These are phyloP conservation scores for Xanthoceras sorbifolium DNA, from an alignment of 345 rosid genomes.

Conservation along the genomic window DNA sequence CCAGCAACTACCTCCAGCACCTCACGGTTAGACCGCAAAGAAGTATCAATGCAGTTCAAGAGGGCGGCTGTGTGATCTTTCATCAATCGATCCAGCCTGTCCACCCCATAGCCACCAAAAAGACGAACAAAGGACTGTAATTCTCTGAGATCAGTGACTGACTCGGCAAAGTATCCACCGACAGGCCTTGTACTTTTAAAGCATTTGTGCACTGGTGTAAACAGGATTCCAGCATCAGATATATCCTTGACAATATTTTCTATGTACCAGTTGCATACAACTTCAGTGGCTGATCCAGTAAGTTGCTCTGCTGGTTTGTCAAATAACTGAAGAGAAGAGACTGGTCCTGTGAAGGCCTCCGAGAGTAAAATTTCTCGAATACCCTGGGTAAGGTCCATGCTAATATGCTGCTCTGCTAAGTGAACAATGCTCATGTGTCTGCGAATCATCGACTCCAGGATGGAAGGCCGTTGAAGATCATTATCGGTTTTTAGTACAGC, in stretches of 20 bases:
- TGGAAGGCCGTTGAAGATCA: constrained; percentile 96
- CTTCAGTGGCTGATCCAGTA: constrained; percentile 84
- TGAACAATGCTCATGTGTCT: constrained; percentile 93
- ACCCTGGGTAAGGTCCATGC: constrained; percentile 99
- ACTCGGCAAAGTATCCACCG: constrained; percentile 99
- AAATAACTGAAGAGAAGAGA: constrained; percentile 72
- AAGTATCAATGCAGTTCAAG: constrained; percentile 90
- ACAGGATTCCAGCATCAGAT: constrained; percentile 94
- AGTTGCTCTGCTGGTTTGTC: constrained; percentile 76
- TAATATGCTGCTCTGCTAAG: constrained; percentile 96
- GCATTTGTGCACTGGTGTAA: constrained; percentile 85
- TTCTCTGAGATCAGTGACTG: constrained; percentile 87
- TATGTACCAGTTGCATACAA: constrained; percentile 97
- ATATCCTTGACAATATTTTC: constrained; percentile 95
- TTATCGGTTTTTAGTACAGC: constrained; percentile 81
- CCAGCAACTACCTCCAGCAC: constrained; percentile 82
- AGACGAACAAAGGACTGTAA: constrained; percentile 82
- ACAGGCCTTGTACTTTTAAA: constrained; percentile 98
- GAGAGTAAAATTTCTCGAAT: constrained; percentile 81
- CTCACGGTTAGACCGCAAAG: constrained; percentile 86
- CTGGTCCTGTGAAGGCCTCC: constrained; percentile 92
- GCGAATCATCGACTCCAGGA: constrained; percentile 75
- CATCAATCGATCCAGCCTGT: constrained; percentile 89
- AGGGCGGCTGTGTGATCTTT: constrained; percentile 94
- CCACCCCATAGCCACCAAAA: constrained; percentile 96